Evolutionary conservation across 768 basidiomycete genomes (phyloP).

Genomic region (Holtermanniella nyarrowii): DNA sequence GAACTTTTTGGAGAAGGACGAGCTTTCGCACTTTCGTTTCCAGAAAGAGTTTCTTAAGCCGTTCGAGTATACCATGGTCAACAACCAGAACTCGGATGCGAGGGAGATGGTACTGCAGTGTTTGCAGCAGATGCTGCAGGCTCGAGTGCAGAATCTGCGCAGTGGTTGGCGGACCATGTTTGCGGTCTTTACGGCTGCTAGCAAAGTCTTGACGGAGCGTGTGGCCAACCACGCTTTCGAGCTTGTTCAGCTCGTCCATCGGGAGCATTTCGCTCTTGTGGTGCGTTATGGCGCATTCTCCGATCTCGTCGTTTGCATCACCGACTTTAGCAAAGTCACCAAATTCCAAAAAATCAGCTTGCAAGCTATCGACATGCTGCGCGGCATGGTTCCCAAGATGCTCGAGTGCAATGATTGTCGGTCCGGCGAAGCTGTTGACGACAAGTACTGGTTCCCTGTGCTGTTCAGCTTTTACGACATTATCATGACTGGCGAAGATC

Average conservation of each 20-base stretch:
- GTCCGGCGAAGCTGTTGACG: slow-evolving; percentile 39
- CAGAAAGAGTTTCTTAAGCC: slow-evolving; percentile 98
- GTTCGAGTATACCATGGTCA: slow-evolving; percentile 94
- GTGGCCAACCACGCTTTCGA: slow-evolving; percentile 91
- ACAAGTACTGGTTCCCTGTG: slow-evolving; percentile 92
- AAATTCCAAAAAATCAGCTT: slow-evolving; percentile 98
- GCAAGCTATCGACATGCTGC: slow-evolving; percentile 91
- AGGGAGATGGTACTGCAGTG: slow-evolving; percentile 98
- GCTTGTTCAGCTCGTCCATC: slow-evolving; percentile 81
- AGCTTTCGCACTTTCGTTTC: slow-evolving; percentile 94
- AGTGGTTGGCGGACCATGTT: slow-evolving; percentile 99
- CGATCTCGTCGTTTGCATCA: slow-evolving; percentile 91
- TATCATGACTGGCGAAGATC: slow-evolving; percentile 98
- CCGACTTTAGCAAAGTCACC: slow-evolving; percentile 98
- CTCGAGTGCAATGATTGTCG: slow-evolving; percentile 62
- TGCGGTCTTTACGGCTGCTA: slow-evolving; percentile 92
- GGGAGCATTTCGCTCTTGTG: slow-evolving; percentile 79
- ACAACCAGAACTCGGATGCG: slow-evolving; percentile 90
- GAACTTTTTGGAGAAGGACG: slow-evolving; percentile 98
- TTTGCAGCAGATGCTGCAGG: slow-evolving; percentile 96
- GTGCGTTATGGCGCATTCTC: slow-evolving; percentile 90
- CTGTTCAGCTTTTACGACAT: slow-evolving; percentile 98
- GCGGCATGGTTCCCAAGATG: slow-evolving; percentile 87
- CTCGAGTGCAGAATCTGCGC: slow-evolving; percentile 83
- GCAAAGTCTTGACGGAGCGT: slow-evolving; percentile 86